Base-by-base conservation (phyloP, 2,329 filamentous ascomycete species). In the Hypoxylon sp. region DNA sequence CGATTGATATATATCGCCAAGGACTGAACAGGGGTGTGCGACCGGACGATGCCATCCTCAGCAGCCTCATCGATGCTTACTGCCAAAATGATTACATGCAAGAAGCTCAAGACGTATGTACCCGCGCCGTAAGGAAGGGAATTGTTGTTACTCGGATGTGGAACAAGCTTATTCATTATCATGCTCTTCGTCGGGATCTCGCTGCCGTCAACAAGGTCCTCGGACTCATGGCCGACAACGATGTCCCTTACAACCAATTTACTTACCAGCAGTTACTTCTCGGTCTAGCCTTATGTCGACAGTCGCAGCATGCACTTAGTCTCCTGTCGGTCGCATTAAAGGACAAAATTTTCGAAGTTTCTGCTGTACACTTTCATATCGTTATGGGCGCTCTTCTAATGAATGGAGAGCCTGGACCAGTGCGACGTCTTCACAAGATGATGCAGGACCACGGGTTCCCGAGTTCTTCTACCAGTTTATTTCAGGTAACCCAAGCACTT, bases 131-230 rank as follows among this genome's bases (percentile, higher is more conserved):
- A 21, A 78, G 79, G 11, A 82, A 84, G 67, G 80, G 82, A 0
- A 76, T 83, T 17, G 84, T 88, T 1, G 81, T 84, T 1, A 89
- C 89, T 1, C 82, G 84, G 32, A 87, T 93, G 75, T 98, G 93
- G 92, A 97, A 98, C 75, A 84, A 88, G 58, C 80, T 98, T 32
- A 82, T 98, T 3, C 84, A 86, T 61, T 87, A 91, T 66, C 86
- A 93, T 76, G 92, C 92, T 5, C 81, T 87, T 60, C 84, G 86
- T 5, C 86, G 90, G 60, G 82, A 85, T 57, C 76, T 88, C 5
- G 76, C 75, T n/a, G 80, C 80, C 51, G 80, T 87, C 58, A 84
- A 87, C 72, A 80, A 79, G 3, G 62, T 87, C 5, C 79, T 88
- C 21, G 77, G 80, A 36, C 67, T 74, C 36, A 89, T 89, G 87